phyloP scores from a whole-genome alignment of 2,329 filamentous ascomycete genomes.

The Zalaria obscura region DNA sequence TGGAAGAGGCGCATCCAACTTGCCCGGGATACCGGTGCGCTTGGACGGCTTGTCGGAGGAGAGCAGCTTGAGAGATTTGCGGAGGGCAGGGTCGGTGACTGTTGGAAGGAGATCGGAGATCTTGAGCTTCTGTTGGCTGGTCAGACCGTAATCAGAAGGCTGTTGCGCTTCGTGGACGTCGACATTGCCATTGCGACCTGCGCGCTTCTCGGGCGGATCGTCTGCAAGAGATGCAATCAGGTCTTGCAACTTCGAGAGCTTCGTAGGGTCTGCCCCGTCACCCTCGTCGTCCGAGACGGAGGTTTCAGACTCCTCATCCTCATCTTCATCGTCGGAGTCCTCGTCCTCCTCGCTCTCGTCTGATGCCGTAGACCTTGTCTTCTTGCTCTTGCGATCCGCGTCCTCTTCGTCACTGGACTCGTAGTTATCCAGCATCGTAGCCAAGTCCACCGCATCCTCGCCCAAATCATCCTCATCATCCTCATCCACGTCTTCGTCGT shows the following conservation, averaged over 20 bases:
- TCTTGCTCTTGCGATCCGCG: constrained; percentile 14
- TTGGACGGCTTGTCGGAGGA: constrained; percentile 47
- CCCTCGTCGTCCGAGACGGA: constrained; percentile 32
- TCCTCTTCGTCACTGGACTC: constrained; percentile 37
- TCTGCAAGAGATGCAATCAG: constrained; percentile 53
- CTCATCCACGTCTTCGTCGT: constrained; percentile 36
- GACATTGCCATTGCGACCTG: constrained; percentile 14
- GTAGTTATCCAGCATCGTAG: constrained; percentile 42
- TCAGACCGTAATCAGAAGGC: constrained; percentile 45
- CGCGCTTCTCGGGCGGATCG: constrained; percentile 17
- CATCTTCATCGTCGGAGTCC: constrained; percentile 37
- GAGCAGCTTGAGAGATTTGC: constrained; percentile 66
- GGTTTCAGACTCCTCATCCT: constrained; percentile 42
- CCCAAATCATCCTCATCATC: constrained; percentile 52
- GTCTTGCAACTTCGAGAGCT: constrained; percentile 50
- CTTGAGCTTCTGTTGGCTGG: constrained; percentile 45
- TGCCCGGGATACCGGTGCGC: constrained; percentile 42
- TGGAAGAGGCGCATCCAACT: constrained; percentile 68
- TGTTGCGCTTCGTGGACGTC: constrained; percentile 45
- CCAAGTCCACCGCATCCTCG: constrained; percentile 48
- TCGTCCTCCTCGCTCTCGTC: constrained; percentile 21
- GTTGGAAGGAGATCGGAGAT: constrained; percentile 62
- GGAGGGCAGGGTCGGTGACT: constrained; percentile 59
- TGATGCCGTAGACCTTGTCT: constrained; percentile 10
- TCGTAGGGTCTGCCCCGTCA: constrained; percentile 30